phyloP scores from a whole-genome alignment of 2,329 filamentous ascomycete species.

The Aspergillus vadensis region DNA sequence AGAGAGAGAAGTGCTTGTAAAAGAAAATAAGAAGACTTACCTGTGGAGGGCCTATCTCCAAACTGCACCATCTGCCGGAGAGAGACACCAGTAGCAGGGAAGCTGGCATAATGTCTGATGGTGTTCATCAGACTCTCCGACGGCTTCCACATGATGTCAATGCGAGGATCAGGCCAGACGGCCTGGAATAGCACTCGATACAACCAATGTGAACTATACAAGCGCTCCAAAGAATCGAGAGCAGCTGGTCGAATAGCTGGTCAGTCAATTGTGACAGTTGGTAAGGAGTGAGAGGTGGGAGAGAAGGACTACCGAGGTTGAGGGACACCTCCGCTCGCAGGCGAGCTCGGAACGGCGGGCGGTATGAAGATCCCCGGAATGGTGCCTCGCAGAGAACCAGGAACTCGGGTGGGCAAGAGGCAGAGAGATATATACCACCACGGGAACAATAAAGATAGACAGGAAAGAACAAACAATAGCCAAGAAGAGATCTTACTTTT shows the following conservation, averaged over 20 bases:
- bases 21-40: slow-evolving; percentile 51
- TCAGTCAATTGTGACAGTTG: neutral
- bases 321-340: slow-evolving; percentile 17
- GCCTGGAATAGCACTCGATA: slow-evolving; percentile 24
- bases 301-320: slow-evolving; percentile 34
- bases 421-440: neutral
- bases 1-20: neutral
- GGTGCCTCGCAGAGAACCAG: neutral
- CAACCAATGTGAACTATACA: neutral
- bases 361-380: slow-evolving; percentile 8
- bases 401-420: neutral
- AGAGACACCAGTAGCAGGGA: slow-evolving; percentile 94
- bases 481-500: too few species aligned
- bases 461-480: too few species aligned
- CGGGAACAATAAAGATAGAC: neutral
- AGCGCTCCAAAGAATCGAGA: neutral
- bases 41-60: slow-evolving; percentile 87
- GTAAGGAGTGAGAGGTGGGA: slow-evolving; percentile 10
- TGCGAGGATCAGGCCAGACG: slow-evolving; percentile 29
- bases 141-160: slow-evolving; percentile 79
- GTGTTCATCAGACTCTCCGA: slow-evolving; percentile 90
- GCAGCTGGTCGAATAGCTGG: slow-evolving; percentile 1
- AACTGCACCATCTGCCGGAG: slow-evolving; percentile 99
- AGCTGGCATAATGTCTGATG: slow-evolving; percentile 95
- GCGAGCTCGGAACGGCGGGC: slow-evolving; percentile 12